phyloP scores from a whole-genome alignment of 75 land plant genomes.

The Cryptomeria japonica region DNA sequence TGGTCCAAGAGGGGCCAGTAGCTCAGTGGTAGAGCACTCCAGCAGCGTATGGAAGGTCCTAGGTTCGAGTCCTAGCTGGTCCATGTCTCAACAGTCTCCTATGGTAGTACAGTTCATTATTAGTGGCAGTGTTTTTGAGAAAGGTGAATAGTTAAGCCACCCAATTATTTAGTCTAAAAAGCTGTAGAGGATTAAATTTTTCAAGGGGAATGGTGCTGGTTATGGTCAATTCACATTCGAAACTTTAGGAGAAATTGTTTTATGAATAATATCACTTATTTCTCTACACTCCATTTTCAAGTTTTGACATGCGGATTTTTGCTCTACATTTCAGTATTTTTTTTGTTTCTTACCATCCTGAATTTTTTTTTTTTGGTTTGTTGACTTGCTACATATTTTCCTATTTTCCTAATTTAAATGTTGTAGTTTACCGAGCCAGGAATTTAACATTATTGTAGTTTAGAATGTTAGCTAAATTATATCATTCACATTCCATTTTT shows the following conservation, averaged over 20 bases:
- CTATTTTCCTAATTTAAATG: background rate
- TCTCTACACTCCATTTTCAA: background rate
- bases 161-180: background rate
- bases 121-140: background rate
- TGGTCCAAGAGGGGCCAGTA: too few relatives aligned
- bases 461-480: background rate
- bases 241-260: background rate
- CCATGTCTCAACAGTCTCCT: too few relatives aligned
- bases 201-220: background rate
- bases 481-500: background rate
- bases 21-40: too few relatives aligned
- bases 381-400: background rate
- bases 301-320: too few relatives aligned
- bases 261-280: background rate
- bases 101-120: background rate
- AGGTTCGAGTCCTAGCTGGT: too few relatives aligned
- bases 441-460: background rate
- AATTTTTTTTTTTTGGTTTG: background rate
- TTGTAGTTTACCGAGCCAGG: background rate
- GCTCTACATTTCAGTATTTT: background rate
- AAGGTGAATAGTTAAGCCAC: background rate
- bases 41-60: too few relatives aligned
- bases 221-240: background rate
- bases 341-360: background rate
- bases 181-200: background rate